Conservation (phyloP, 768 basidiomycete species). For the Epithele typhae region DNA sequence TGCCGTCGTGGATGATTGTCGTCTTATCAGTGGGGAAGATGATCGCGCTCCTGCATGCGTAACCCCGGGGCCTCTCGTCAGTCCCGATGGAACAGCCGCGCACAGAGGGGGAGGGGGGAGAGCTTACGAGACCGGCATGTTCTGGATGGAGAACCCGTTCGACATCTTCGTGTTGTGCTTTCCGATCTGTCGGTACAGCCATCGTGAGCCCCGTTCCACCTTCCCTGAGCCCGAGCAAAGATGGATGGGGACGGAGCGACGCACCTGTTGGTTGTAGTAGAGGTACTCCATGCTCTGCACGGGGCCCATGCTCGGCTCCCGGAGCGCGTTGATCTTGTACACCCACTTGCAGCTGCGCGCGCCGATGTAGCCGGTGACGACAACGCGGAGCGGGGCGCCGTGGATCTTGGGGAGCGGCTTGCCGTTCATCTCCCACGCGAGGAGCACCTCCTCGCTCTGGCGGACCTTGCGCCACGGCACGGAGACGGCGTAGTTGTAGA, state of each 20-base stretch:
- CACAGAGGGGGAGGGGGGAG: too few relatives aligned
- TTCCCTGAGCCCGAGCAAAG: too few relatives aligned
- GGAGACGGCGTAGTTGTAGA: slow-evolving; percentile 44
- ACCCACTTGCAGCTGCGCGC: slow-evolving; percentile 54
- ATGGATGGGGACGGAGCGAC: too few relatives aligned
- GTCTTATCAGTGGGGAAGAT: slow-evolving; percentile 41
- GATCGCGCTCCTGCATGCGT: slow-evolving; percentile 40
- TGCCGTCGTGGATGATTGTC: slow-evolving; percentile 45
- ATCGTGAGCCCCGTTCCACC: too few relatives aligned
- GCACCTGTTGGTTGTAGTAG: slow-evolving; percentile 45
- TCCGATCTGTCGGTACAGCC: slow-evolving; percentile 44
- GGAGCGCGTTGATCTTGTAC: slow-evolving; percentile 45
- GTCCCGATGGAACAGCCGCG: too few relatives aligned
- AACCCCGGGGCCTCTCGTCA: neutral
- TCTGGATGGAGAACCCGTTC: slow-evolving; percentile 52
- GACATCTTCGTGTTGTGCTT: slow-evolving; percentile 51
- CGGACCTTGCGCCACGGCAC: slow-evolving; percentile 47
- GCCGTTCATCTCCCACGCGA: slow-evolving; percentile 53
- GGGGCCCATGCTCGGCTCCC: slow-evolving; percentile 45
- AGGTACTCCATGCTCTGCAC: slow-evolving; percentile 52
- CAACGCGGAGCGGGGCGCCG: slow-evolving; percentile 45
- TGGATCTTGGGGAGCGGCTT: slow-evolving; percentile 47
- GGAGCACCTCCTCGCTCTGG: slow-evolving; percentile 43
- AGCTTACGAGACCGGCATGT: slow-evolving; percentile 54
- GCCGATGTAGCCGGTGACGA: slow-evolving; percentile 52